phyloP scores from a whole-genome alignment of 768 basidiomycete species.

The Agrocybe praecox region DNA sequence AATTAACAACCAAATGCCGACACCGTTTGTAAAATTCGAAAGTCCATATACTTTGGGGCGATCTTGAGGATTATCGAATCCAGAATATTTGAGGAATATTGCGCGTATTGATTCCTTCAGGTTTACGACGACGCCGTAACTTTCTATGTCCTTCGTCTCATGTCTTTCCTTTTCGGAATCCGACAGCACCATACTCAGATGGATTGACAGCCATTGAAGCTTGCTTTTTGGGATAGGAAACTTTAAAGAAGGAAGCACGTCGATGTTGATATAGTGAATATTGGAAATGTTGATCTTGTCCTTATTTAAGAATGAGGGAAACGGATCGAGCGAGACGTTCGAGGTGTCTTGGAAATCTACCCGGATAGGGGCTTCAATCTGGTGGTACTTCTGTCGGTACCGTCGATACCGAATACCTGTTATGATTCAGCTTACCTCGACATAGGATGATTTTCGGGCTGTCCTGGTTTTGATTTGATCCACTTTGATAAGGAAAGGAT shows the following conservation, averaged over 20 bases:
- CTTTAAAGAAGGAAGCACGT: constrained; percentile 10
- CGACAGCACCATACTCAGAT: constrained; percentile 23
- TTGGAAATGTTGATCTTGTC: constrained; percentile 23
- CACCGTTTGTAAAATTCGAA: constrained; percentile 13
- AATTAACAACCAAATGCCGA: constrained; percentile 38
- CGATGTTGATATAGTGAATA: constrained; percentile 30
- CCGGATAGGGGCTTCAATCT: constrained; percentile 29
- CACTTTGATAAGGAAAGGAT: constrained; percentile 47
- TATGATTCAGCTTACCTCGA: constrained; percentile 36
- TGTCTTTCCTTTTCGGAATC: constrained; percentile 15
- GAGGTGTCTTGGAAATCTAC: constrained; percentile 13
- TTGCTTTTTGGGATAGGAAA: constrained; percentile 7
- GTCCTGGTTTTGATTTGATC: constrained; percentile 40
- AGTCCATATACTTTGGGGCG: constrained; percentile 22
- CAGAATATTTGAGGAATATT: constrained; percentile 17
- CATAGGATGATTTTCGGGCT: constrained; percentile 56
- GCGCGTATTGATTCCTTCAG: constrained; percentile 23
- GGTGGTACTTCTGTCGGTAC: constrained; percentile 12
- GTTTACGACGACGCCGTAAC: constrained; percentile 16
- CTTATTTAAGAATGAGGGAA: constrained; percentile 22
- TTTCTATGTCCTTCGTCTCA: neutral
- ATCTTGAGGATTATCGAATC: neutral
- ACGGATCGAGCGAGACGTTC: constrained; percentile 25
- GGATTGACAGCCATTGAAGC: constrained; percentile 24
- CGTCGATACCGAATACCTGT: constrained; percentile 18